Evolutionary conservation across 2,329 filamentous ascomycete species (phyloP), one percentile per base, ranked within the genome.

Genomic region (Calonectria pauciramosa): DNA sequence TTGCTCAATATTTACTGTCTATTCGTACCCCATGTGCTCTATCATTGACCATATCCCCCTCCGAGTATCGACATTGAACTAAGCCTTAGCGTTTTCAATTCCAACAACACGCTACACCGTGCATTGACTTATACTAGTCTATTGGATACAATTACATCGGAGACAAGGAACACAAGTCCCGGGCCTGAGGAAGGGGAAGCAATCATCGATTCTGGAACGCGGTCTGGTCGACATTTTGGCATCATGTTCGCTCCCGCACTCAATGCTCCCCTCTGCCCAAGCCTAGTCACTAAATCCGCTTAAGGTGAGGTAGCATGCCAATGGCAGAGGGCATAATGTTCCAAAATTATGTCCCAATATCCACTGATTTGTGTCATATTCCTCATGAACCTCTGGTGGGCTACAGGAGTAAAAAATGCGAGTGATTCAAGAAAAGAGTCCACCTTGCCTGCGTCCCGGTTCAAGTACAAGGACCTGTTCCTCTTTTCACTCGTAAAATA

Each of bases 161-260:
- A 36, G 23, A 65, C 59, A 70, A 64, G 68, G 68, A 70, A 64
- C 47, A 47, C 9, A 47, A 54, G n/a, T 14, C 20, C 60, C 41
- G 60, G 60, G 60, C 60, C 41, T 65, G 60, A 34, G 60, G 41
- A 65, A 65, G 26, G n/a, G 9, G 28, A 47, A 32, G 10, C 13
- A 49, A 23, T 16, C 10, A 26, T 32, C 3, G 26, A 44, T 49
- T 23, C 10, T 47, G 23, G 11, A 18, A 32, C 10, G 7, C 13
- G 18, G 38, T 34, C 26, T 9, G 11, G 18, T 26, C 26, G 23
- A 36, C n/a, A 3, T 36, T 32, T 32, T 30, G 36, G n/a, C 14
- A 30, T 47, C 20, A 14, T 18, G 26, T 28, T 23, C 34, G 14
- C 11, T 26, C 13, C 34, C 2, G 8, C 56, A 16, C 14, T 26